Percentiles rank a stretch among this genome's conserved stretches.
Evolutionary conservation across 2,329 filamentous ascomycete species (phyloP).

Genomic region (Diaporthe amygdali): DNA sequence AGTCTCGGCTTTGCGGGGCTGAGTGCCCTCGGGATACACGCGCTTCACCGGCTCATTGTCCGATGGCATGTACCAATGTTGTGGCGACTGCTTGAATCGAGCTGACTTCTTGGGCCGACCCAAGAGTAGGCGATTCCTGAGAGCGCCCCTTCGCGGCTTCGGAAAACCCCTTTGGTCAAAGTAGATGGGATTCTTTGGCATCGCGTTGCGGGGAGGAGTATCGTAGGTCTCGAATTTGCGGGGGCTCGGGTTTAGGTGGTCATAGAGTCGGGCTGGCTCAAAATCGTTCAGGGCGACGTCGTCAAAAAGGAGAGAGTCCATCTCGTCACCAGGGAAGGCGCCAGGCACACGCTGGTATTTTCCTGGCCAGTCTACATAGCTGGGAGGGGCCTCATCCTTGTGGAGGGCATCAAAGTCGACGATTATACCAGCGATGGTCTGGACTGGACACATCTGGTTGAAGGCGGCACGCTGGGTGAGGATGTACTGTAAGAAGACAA

Average conservation of each 20-base stretch:
- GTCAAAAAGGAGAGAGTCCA: constrained; percentile 27
- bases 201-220: constrained; percentile 16
- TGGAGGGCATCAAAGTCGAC: constrained; percentile 40
- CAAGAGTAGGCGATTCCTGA: neutral
- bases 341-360: constrained; percentile 31
- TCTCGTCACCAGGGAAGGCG: constrained; percentile 30
- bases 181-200: constrained; percentile 20
- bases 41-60: constrained; percentile 19
- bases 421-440: constrained; percentile 30
- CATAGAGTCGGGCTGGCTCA: constrained; percentile 19
- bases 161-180: constrained; percentile 11
- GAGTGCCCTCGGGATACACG: neutral
- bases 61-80: constrained; percentile 18
- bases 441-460: constrained; percentile 26
- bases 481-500: constrained; percentile 32
- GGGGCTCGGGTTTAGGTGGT: constrained; percentile 24
- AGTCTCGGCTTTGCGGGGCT: neutral
- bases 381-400: constrained; percentile 36
- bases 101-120: constrained; percentile 2
- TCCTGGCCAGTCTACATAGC: constrained; percentile 33
- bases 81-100: constrained; percentile 3
- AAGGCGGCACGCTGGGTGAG: constrained; percentile 27
- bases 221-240: constrained; percentile 23
- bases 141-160: neutral
- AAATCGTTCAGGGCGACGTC: constrained; percentile 30